phyloP scores from a whole-genome alignment of 306 rosid genomes.

The Myrica gale region DNA sequence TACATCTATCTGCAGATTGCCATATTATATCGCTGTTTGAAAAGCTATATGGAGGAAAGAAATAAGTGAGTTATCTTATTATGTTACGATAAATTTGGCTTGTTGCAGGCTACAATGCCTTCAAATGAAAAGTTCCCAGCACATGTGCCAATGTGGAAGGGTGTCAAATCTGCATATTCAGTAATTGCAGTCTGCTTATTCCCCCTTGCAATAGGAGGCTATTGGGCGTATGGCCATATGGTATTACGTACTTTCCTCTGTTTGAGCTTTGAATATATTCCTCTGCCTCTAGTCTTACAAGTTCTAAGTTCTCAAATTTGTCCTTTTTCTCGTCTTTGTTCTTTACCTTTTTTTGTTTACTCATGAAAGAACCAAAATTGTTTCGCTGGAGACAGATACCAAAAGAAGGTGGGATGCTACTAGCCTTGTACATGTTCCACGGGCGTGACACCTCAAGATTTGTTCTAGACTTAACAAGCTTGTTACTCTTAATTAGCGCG shows the following conservation, averaged over 20 bases:
- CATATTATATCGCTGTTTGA: too few species aligned
- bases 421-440: conserved; percentile 40
- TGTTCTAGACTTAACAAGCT: conserved; percentile 38
- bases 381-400: conserved; percentile 39
- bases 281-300: background rate
- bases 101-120: conserved; percentile 55
- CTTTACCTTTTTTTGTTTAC: background rate
- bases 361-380: too few species aligned
- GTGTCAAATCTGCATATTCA: conserved; percentile 43
- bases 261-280: background rate
- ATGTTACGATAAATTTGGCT: too few species aligned
- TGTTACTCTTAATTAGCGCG: conserved; percentile 41
- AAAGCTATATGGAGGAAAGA: too few species aligned
- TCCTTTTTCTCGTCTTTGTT: background rate
- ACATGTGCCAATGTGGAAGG: conserved; percentile 60
- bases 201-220: conserved; percentile 56
- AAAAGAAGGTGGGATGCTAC: conserved; percentile 41
- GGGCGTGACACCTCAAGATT: conserved; percentile 29
- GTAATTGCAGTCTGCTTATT: conserved; percentile 43
- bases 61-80: too few species aligned
- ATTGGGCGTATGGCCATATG: conserved; percentile 53
- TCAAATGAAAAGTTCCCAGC: conserved; percentile 61
- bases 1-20: too few species aligned
- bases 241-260: conserved; percentile 6
- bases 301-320: background rate